phyloP scores from a whole-genome alignment of 2,329 filamentous ascomycete species.

The Botrytis sinoallii region DNA sequence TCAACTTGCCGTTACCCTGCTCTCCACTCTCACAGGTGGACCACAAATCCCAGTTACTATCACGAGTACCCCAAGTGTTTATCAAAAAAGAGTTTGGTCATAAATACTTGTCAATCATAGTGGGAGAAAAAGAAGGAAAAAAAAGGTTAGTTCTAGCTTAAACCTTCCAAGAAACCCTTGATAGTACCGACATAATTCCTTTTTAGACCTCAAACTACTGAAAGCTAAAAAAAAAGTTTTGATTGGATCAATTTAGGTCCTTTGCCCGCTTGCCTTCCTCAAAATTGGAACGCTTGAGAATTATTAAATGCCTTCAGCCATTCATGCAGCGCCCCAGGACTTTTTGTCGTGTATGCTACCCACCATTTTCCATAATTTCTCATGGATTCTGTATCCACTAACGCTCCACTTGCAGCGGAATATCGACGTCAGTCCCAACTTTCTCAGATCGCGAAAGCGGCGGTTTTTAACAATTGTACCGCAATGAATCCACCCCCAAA shows the following conservation, averaged over 20 bases:
- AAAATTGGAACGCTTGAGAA: background rate
- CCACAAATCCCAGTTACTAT: background rate
- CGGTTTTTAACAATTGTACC: constrained; percentile 15
- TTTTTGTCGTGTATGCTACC: constrained; percentile 17
- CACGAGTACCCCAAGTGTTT: background rate
- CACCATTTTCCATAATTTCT: constrained; percentile 2
- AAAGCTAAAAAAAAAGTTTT: background rate
- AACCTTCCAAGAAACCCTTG: background rate
- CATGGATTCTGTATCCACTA: constrained; percentile 6
- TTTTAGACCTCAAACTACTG: constrained; percentile 2
- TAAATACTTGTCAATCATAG: background rate
- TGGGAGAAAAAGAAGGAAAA: background rate
- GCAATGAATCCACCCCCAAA: constrained; percentile 5
- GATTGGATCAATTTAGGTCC: constrained; percentile 1
- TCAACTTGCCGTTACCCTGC: background rate
- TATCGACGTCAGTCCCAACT: constrained; percentile 21
- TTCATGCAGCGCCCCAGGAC: constrained; percentile 16
- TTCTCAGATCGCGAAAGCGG: constrained; percentile 15
- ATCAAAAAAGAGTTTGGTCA: background rate
- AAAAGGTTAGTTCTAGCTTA: constrained; percentile 5
- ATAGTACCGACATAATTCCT: constrained; percentile 11
- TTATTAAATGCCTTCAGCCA: constrained; percentile 20
- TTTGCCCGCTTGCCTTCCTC: background rate
- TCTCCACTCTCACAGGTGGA: background rate
- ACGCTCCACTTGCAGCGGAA: constrained; percentile 10